These are phyloP conservation scores for Suillus occidentalis DNA, from an alignment of 768 basidiomycete genomes.

Conservation along the genomic window DNA sequence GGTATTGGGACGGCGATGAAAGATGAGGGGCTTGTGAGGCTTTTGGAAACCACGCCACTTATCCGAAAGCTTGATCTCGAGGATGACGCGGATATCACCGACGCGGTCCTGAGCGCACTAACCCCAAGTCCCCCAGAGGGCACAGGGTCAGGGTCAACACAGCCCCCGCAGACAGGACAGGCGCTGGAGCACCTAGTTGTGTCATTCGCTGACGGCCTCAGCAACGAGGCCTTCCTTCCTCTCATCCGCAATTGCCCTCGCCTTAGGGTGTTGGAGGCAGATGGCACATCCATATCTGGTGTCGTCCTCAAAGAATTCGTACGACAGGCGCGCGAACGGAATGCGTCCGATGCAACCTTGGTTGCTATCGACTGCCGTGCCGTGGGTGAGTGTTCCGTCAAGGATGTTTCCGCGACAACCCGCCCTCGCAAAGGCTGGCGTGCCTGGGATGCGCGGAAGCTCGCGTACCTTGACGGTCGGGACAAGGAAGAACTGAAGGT, in stretches of 20 bases:
- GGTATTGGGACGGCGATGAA: constrained; percentile 68
- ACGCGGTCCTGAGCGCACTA: constrained; percentile 64
- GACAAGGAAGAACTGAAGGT: constrained; percentile 66
- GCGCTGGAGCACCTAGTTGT: constrained; percentile 71
- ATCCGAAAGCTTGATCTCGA: constrained; percentile 85
- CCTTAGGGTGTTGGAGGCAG: constrained; percentile 71
- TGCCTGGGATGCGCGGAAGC: constrained; percentile 66
- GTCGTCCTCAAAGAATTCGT: constrained; percentile 69
- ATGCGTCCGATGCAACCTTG: constrained; percentile 50
- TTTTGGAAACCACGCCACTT: constrained; percentile 67
- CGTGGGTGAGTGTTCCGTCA: constrained; percentile 59
- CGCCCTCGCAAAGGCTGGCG: constrained; percentile 77
- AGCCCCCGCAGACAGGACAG: constrained; percentile 54
- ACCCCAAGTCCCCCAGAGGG: constrained; percentile 42
- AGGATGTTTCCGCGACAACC: constrained; percentile 56
- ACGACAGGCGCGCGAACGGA: constrained; percentile 47
- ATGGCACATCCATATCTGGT: constrained; percentile 73
- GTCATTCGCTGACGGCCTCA: constrained; percentile 64
- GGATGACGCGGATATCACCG: constrained; percentile 72
- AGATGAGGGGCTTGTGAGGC: constrained; percentile 70
- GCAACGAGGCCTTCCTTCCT: constrained; percentile 58
- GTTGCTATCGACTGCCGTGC: constrained; percentile 77
- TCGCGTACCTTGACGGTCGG: constrained; percentile 68
- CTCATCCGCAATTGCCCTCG: constrained; percentile 65
- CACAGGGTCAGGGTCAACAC: constrained; percentile 16